Evolutionary conservation across 768 basidiomycete genomes (phyloP).

Genomic region (Rhizopogon vulgaris): DNA sequence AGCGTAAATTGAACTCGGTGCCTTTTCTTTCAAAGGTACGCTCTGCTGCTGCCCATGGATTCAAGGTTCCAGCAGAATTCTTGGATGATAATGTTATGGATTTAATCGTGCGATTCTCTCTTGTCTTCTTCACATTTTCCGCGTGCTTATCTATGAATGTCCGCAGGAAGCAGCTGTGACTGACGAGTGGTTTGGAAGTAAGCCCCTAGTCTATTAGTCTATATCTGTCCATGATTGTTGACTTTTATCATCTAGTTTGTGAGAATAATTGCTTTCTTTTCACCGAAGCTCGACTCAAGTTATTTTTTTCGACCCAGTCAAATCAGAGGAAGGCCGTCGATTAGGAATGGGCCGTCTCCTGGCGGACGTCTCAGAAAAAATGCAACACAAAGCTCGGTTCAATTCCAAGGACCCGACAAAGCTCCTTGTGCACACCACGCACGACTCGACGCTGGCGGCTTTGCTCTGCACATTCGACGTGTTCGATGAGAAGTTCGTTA

Average conservation of each 20-base stretch:
- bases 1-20: neutral
- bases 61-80: conserved; percentile 68
- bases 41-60: conserved; percentile 64
- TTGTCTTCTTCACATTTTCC: neutral
- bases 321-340: conserved; percentile 65
- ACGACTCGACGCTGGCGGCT: conserved; percentile 67
- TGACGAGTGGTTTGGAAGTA: conserved; percentile 73
- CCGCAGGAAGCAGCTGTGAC: conserved; percentile 65
- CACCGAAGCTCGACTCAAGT: neutral
- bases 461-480: conserved; percentile 61
- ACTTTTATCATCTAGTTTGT: conserved; percentile 17
- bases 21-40: conserved; percentile 38
- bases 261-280: conserved; percentile 4
- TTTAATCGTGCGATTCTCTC: conserved; percentile 41
- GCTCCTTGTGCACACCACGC: conserved; percentile 64
- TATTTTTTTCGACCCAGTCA: conserved; percentile 38
- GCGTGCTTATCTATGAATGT: neutral
- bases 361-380: conserved; percentile 53
- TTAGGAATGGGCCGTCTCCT: conserved; percentile 77
- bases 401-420: conserved; percentile 46
- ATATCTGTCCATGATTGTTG: neutral
- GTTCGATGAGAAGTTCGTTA: conserved; percentile 58
- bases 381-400: conserved; percentile 49
- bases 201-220: conserved; percentile 4
- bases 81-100: conserved; percentile 54